These are phyloP conservation scores for Mortierella claussenii DNA, from an alignment of 192 early-diverging fungal genomes.

Conservation along the genomic window DNA sequence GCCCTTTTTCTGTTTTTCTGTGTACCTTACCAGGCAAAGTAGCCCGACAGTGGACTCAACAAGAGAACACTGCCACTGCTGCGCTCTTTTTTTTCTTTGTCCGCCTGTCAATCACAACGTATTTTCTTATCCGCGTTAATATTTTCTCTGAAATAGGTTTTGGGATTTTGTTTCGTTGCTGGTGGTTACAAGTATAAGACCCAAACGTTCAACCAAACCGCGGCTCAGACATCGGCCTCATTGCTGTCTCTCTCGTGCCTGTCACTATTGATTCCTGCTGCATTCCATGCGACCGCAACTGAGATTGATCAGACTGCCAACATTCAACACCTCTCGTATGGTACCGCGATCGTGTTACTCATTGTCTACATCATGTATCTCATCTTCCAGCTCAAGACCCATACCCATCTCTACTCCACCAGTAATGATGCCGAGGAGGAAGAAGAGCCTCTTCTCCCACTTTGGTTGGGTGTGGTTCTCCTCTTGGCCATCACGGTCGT, in stretches of 20 bases:
- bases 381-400: constrained; percentile 91
- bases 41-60: too few relatives aligned
- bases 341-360: constrained; percentile 75
- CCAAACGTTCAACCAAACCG: constrained; percentile 76
- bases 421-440: constrained; percentile 63
- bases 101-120: too few relatives aligned
- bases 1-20: neutral
- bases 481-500: constrained; percentile 71
- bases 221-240: constrained; percentile 76
- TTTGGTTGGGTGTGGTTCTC: constrained; percentile 65
- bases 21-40: too few relatives aligned
- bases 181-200: constrained; percentile 78
- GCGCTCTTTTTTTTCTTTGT: too few relatives aligned
- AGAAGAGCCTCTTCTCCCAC: constrained; percentile 67
- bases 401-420: constrained; percentile 63
- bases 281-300: constrained; percentile 66
- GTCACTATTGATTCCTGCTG: constrained; percentile 77
- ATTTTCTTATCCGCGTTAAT: neutral
- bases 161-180: constrained; percentile 87
- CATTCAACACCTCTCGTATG: constrained; percentile 70
- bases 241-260: constrained; percentile 72
- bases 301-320: constrained; percentile 59
- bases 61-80: too few relatives aligned
- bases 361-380: constrained; percentile 76
- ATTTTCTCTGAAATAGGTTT: constrained; percentile 56